Evolutionary conservation across 768 basidiomycete species (phyloP).

Genomic region (Serpula lacrymans): DNA sequence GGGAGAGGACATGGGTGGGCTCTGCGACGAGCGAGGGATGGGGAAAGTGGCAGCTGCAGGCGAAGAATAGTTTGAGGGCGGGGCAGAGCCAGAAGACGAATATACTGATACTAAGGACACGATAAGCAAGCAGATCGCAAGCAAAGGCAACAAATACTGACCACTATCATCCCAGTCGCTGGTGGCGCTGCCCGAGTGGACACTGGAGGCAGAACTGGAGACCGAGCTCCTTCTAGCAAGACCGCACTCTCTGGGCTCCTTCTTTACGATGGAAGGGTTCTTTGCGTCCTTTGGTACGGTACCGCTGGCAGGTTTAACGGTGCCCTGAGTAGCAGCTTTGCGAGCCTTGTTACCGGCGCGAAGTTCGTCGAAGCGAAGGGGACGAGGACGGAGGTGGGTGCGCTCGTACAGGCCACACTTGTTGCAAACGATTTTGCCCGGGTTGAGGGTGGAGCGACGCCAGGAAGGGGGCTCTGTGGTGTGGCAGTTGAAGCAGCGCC

Average conservation of each 20-base stretch:
- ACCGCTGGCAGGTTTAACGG: slow-evolving; percentile 17
- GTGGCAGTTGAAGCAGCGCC: slow-evolving; percentile 88
- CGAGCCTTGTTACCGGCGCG: slow-evolving; percentile 83
- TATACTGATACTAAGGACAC: slow-evolving; percentile 19
- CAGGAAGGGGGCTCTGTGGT: slow-evolving; percentile 88
- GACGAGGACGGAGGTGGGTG: slow-evolving; percentile 79
- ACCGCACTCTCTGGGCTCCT: slow-evolving; percentile 54
- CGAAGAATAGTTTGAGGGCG: slow-evolving; percentile 65
- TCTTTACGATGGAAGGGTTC: slow-evolving; percentile 47
- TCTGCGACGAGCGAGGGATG: slow-evolving; percentile 54
- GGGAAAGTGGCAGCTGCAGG: slow-evolving; percentile 58
- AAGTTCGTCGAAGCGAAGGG: slow-evolving; percentile 83
- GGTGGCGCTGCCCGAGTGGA: slow-evolving; percentile 47
- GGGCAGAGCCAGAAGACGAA: slow-evolving; percentile 51
- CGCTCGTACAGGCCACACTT: slow-evolving; percentile 91
- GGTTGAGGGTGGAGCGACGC: slow-evolving; percentile 85
- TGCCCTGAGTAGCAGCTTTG: slow-evolving; percentile 39
- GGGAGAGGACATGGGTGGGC: slow-evolving; percentile 32
- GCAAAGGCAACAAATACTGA: slow-evolving; percentile 29
- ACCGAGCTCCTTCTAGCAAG: slow-evolving; percentile 60
- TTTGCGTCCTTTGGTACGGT: slow-evolving; percentile 29
- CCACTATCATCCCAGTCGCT: slow-evolving; percentile 85
- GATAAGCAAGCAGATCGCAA: background rate
- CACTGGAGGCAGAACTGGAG: slow-evolving; percentile 50
- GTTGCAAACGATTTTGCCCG: slow-evolving; percentile 92